phyloP scores from a whole-genome alignment of 257 asterid genomes.

The Rhazya stricta region DNA sequence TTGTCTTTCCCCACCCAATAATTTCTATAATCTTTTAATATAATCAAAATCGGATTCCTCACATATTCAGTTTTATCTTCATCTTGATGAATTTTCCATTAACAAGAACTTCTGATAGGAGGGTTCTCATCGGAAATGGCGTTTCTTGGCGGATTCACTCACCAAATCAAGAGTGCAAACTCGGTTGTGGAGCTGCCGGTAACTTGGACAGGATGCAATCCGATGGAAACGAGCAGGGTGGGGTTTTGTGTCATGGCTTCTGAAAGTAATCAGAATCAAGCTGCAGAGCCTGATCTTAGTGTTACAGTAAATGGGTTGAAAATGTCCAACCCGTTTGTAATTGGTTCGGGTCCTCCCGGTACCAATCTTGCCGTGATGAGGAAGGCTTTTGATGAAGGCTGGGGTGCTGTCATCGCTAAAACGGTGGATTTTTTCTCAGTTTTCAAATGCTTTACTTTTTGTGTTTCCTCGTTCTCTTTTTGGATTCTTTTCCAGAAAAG shows the following conservation, averaged over 20 bases:
- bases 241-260: constrained; percentile 51
- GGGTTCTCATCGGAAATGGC: constrained; percentile 14
- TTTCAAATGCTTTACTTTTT: background rate
- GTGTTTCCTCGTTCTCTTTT: background rate
- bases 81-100: background rate
- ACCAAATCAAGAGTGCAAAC: constrained; percentile 19
- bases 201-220: constrained; percentile 17
- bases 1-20: background rate
- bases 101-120: background rate
- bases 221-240: constrained; percentile 24
- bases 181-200: constrained; percentile 34
- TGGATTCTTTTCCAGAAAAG: background rate
- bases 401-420: constrained; percentile 99
- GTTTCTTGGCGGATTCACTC: constrained; percentile 23
- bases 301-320: constrained; percentile 85
- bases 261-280: constrained; percentile 8
- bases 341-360: constrained; percentile 99
- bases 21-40: background rate
- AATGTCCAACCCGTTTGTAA: constrained; percentile 93
- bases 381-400: constrained; percentile 92
- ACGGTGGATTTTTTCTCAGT: constrained; percentile 44
- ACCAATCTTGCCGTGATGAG: constrained; percentile 93
- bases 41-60: constrained; percentile 3
- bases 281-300: constrained; percentile 79
- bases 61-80: constrained; percentile 7